These are phyloP conservation scores for Trypanosoma rangeli DNA, from an alignment of 208 protist species.

Conservation along the genomic window DNA sequence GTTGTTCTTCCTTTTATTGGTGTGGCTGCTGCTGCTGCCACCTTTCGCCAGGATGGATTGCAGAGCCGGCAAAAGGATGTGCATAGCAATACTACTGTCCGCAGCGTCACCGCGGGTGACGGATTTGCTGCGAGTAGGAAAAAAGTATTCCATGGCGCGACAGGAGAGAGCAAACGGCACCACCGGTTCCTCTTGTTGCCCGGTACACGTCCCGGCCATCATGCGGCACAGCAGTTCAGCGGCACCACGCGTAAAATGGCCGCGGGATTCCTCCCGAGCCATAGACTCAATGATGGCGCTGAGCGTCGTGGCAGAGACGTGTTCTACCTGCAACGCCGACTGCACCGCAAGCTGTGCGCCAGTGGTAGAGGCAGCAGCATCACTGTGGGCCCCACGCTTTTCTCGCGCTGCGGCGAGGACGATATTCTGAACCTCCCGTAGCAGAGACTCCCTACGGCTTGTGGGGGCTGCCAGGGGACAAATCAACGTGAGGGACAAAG, in stretches of 20 bases:
- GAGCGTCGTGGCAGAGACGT: slow-evolving; percentile 55
- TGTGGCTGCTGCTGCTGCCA: neutral
- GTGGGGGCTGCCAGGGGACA: slow-evolving; percentile 50
- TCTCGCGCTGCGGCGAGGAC: slow-evolving; percentile 26
- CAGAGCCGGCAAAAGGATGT: slow-evolving; percentile 21
- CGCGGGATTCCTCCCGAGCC: slow-evolving; percentile 60
- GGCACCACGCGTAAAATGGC: slow-evolving; percentile 41
- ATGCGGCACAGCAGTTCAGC: slow-evolving; percentile 56
- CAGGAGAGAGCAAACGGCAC: slow-evolving; percentile 12
- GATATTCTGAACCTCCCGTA: slow-evolving; percentile 47
- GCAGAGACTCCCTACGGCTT: slow-evolving; percentile 31
- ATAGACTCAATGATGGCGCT: slow-evolving; percentile 73
- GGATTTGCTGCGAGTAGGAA: slow-evolving; percentile 9
- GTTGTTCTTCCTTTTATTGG: neutral
- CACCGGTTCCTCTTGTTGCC: slow-evolving; percentile 8
- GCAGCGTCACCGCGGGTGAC: neutral
- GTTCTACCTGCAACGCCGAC: slow-evolving; percentile 31
- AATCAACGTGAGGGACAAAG: slow-evolving; percentile 31
- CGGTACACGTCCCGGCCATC: slow-evolving; percentile 26
- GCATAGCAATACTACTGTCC: slow-evolving; percentile 5
- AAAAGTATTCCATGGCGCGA: slow-evolving; percentile 29
- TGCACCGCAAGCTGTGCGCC: slow-evolving; percentile 30
- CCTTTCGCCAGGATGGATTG: slow-evolving; percentile 13
- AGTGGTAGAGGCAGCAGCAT: neutral
- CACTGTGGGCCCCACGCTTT: neutral